Conservation (phyloP, 768 basidiomycete genomes). For the Strobilomyces echinocephalus region DNA sequence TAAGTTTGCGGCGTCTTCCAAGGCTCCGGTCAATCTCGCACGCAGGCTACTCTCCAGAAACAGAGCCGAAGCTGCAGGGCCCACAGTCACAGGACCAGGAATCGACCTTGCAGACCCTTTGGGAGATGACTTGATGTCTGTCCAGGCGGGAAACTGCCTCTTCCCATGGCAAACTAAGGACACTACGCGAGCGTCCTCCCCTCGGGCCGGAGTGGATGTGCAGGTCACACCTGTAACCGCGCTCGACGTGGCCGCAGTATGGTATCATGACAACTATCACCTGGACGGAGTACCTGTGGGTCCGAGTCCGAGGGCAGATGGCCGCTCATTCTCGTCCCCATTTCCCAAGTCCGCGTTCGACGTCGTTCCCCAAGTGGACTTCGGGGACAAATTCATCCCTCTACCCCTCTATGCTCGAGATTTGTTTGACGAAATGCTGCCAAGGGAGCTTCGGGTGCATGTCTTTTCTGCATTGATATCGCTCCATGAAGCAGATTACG, state of each 20-base stretch:
- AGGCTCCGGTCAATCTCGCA: conserved; percentile 47
- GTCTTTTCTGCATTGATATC: conserved; percentile 53
- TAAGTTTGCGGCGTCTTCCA: conserved; percentile 40
- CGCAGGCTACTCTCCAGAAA: conserved; percentile 53
- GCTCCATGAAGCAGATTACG: conserved; percentile 57
- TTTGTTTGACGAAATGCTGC: conserved; percentile 67
- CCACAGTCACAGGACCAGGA: conserved; percentile 3
- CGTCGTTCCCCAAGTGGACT: conserved; percentile 42
- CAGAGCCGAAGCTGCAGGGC: conserved; percentile 17
- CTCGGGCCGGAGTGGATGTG: conserved; percentile 12
- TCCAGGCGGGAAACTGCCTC: conserved; percentile 34
- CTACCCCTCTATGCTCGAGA: conserved; percentile 42
- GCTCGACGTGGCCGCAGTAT: conserved; percentile 7
- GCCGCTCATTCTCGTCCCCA: conserved; percentile 62
- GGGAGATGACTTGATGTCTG: conserved; percentile 17
- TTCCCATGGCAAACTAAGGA: conserved; percentile 42
- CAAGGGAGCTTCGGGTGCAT: conserved; percentile 63
- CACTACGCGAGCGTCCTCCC: conserved; percentile 10
- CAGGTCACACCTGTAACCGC: conserved; percentile 4
- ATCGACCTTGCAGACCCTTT: conserved; percentile 8
- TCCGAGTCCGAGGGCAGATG: conserved; percentile 45
- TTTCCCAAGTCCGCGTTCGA: conserved; percentile 59
- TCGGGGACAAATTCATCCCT: conserved; percentile 49
- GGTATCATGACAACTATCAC: conserved; percentile 15
- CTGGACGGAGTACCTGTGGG: conserved; percentile 13